A percentile compares a stretch with the other conserved stretches of the same genome.
Conservation (phyloP, 306 rosid genomes). For the Styphnolobium japonicum region DNA sequence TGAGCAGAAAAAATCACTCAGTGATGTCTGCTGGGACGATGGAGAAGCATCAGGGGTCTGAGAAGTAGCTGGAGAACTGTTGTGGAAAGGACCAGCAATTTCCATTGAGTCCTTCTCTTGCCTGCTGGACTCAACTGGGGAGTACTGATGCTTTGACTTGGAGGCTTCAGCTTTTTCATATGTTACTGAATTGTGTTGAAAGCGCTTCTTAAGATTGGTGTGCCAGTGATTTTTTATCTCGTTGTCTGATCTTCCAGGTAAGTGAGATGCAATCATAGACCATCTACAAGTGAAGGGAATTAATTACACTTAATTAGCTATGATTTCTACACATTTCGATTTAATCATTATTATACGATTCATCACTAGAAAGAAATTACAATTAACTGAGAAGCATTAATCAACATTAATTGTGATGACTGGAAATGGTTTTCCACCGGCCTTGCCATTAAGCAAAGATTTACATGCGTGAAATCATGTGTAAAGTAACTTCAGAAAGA, state of each 20-base stretch:
- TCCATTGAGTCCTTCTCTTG: neutral
- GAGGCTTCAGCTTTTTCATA: neutral
- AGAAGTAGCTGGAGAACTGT: neutral
- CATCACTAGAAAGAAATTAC: neutral
- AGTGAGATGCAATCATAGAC: conserved; percentile 21
- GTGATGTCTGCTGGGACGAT: neutral
- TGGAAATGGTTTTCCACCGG: too few relatives aligned
- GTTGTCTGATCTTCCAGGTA: conserved; percentile 37
- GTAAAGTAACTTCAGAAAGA: too few relatives aligned
- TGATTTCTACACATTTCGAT: neutral
- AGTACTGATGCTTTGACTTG: neutral
- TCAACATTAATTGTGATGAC: too few relatives aligned
- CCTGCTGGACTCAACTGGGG: neutral
- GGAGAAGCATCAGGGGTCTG: neutral
- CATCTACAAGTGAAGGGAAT: conserved; percentile 13
- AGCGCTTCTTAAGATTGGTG: conserved; percentile 1
- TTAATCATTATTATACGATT: neutral
- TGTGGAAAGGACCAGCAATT: neutral
- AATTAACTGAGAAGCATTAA: too few relatives aligned
- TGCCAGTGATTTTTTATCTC: conserved; percentile 29
- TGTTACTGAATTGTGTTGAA: neutral
- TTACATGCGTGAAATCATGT: neutral
- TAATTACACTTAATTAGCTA: neutral
- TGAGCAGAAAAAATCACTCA: neutral
- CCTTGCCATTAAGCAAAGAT: too few relatives aligned